Evolutionary conservation across 1,284 basidiomycete genomes (phyloP).

Genomic region (Gymnopus androsaceus): DNA sequence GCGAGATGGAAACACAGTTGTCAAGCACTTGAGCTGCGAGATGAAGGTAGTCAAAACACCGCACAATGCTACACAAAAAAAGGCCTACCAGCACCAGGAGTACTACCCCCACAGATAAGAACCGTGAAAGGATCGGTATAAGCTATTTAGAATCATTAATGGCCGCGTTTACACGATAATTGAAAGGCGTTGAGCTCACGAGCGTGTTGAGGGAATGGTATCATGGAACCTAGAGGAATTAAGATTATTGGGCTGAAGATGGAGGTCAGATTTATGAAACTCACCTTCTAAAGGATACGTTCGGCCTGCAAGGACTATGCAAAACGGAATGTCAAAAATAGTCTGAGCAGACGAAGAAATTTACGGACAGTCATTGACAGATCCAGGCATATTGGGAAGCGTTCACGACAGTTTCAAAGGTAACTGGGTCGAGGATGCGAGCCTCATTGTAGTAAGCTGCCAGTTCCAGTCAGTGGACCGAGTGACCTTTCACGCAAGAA

Average conservation of each 20-base stretch:
- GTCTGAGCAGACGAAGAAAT: neutral
- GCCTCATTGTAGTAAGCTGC: slow-evolving; percentile 78
- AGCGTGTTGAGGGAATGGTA: slow-evolving; percentile 66
- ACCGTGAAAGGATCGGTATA: slow-evolving; percentile 71
- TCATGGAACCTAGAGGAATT: no score
- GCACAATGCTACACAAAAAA: neutral
- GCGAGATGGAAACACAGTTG: slow-evolving; percentile 68
- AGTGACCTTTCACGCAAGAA: neutral
- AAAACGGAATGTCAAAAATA: slow-evolving; percentile 1
- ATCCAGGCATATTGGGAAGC: slow-evolving; percentile 72
- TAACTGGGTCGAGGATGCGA: slow-evolving; percentile 66
- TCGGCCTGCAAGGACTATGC: slow-evolving; percentile 60
- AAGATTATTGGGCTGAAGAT: no score
- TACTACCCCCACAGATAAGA: slow-evolving; percentile 78
- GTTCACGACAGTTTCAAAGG: slow-evolving; percentile 58
- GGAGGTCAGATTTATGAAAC: no score
- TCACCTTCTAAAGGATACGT: slow-evolving; percentile 81
- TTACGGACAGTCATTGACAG: slow-evolving; percentile 64
- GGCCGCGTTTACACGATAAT: neutral
- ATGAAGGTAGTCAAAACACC: neutral
- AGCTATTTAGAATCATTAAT: slow-evolving; percentile 24
- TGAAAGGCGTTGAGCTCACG: slow-evolving; percentile 28
- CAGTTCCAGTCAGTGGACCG: neutral
- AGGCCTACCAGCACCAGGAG: slow-evolving; percentile 43
- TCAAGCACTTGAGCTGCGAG: slow-evolving; percentile 54